Base-by-base conservation (phyloP, 495 filamentous ascomycete species). In the Aspergillus biplanus region DNA sequence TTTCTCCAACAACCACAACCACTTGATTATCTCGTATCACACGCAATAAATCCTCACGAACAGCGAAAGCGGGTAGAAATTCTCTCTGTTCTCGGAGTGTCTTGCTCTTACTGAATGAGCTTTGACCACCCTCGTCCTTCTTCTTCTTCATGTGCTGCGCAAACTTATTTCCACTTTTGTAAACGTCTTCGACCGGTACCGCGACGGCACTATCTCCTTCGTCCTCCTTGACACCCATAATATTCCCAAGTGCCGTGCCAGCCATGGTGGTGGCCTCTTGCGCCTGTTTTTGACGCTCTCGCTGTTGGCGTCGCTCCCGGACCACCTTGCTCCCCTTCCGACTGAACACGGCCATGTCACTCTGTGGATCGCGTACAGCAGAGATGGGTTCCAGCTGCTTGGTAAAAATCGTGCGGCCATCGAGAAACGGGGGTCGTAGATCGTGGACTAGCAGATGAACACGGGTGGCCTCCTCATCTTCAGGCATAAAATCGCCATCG, bases 311-410 rank as follows among this genome's bases (percentile, higher is more conserved):
- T 67, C 88, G 88, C 63, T 99, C 95, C 69, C 89, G 89, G 9
- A 99, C 96, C 7, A 97, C 91, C 67, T 85, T 90, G 71, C 95
- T 98, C 2, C 96, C 96, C 76, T 97, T 98, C 21, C 94, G 87
- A 79, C 91, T 94, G 67, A 98, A 99, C 13, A 99, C 92, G 8
- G 96, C 96, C 96, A 99, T 97, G 69, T 99, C 96, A 73, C 96
- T 98, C 74, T 98, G 95, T 13, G 92, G 89, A 72, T 99, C 96
- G 13, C 89, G 84, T 12, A 99, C 89, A 8, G 96, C 96, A 5
- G 93, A 92, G 5, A 99, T 90, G 0, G 96, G 96, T 53, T 98
- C 96, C 52, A 98, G 75, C 77, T 99, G 96, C 74, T 97, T 97
- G 3, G 96, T 98, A 73, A 99, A 99, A 37, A 99, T 89, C 56